Base-by-base conservation (phyloP, 495 filamentous ascomycete genomes). In the Pseudomonodictys pantanalensis region DNA sequence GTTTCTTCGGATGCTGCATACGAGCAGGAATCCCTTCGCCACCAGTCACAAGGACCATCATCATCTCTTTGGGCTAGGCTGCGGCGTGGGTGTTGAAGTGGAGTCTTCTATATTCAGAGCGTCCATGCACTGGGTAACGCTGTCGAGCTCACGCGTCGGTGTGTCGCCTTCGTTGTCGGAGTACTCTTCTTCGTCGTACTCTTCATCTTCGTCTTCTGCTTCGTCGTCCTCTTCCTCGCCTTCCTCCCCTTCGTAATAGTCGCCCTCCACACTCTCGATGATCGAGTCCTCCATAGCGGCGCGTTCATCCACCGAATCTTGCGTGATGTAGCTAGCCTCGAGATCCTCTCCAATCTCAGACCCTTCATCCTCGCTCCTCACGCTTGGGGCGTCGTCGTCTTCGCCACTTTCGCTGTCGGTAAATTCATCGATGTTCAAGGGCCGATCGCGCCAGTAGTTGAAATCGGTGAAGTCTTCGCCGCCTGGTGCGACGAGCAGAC, bases 391-490 rank as follows among this genome's bases (percentile, higher is more conserved):
- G 12, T 77, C 73, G 3, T 79, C 72, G 18, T 75, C 69, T 20
- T 72, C 73, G 10, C 70, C 72, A 23, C 71, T 76, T 39, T 64
- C 72, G 44, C 68, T 73, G 18, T 68, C 68, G 25, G 68, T 66
- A 54, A 75, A 75, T 18, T 76, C 72, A 25, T 62, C 73, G 7
- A 73, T 12, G 38, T 71, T 69, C 25, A 73, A 39, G 7, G 74
- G 73, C 47, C 45, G 30, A 12, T 74, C 69, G 4, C 74, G 60
- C 74, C 74, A 76, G 52, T 75, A 76, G 46, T 73, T 76, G 64
- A 75, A 76, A 39, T 76, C 74, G 4, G 74, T 76, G 41, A 66
- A 76, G 5, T 73, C 59, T 52, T 76, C 74, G 15, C 74, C 74
- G 2, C 73, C 74, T 8, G 63, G 61, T 24, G 67, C 57, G 17